phyloP scores from a whole-genome alignment of 139 green algal species.

The Gonium pectorale region DNA sequence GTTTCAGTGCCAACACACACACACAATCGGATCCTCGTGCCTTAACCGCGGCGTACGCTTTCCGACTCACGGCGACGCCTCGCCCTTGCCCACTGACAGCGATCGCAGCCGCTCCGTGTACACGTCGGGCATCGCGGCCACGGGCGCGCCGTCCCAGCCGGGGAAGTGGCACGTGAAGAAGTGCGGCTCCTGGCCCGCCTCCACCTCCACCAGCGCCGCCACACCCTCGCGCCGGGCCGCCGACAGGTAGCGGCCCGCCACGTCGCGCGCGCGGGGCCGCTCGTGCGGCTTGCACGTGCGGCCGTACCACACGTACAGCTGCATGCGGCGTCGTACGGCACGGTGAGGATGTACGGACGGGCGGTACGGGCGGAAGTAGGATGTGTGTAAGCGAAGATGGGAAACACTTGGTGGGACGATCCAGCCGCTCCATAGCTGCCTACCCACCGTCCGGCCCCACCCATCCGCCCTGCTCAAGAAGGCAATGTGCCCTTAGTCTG shows the following conservation, averaged over 20 bases:
- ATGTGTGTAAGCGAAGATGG: neutral
- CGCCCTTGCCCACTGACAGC: neutral
- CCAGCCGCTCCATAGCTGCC: no score
- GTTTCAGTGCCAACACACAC: no score
- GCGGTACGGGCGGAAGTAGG: neutral
- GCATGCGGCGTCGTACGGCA: neutral
- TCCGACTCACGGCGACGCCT: no score
- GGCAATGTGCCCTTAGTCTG: no score
- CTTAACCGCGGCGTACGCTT: no score
- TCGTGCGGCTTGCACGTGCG: constrained; percentile 4
- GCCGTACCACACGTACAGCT: constrained; percentile 41
- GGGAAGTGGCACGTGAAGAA: constrained; percentile 41
- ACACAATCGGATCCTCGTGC: no score
- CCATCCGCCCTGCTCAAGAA: no score
- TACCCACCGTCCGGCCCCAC: no score
- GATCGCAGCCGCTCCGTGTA: neutral
- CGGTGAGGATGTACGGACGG: neutral
- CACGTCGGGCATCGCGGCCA: neutral
- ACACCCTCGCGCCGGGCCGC: neutral
- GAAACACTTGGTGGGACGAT: no score
- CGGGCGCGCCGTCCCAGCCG: constrained; percentile 7
- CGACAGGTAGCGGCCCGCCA: constrained; percentile 26
- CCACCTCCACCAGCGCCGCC: constrained; percentile 13
- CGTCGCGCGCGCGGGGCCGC: constrained; percentile 13
- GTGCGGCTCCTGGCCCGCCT: constrained; percentile 26